Evolutionary conservation across 2,329 filamentous ascomycete species (phyloP), one percentile per base, ranked within the genome.

Genomic region (Coniochaeta pulveracea): DNA sequence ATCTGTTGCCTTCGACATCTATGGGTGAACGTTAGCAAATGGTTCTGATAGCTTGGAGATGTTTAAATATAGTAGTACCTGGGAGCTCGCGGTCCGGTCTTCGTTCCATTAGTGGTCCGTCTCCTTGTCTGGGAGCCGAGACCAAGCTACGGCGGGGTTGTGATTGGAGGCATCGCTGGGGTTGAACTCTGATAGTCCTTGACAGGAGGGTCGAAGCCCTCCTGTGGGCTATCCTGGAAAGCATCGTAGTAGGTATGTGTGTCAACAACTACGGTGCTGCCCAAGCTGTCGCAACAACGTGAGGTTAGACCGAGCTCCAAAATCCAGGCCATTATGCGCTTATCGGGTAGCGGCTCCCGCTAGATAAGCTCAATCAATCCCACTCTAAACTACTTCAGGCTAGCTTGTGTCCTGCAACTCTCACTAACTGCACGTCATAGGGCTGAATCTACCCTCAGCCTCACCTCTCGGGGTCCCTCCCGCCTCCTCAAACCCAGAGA

Each of bases 71-170:
- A 14, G n/a, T 9, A 55, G 35, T 51, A 79, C 76, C 69, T 41
- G 78, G 78, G 12, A 82, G 66, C 48, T 79, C 73, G 42, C 78
- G 69, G 51, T 83, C 75, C 23, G 73, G 58, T 39, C 75, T 63
- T 43, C 78, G 65, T 48, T 74, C 67, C 68, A 81, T 72, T 44
- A 82, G 55, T 34, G 76, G 76, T 17, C 72, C 74, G 50, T 74
- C 69, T 39, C 73, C 72, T 10, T 60, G 58, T 45, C 64, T 70
- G 4, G 75, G 75, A 16, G 75, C 66, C 9, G 69, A 58, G 34
- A 72, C 61, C 36, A 71, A 50, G 42, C 65, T 62, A 42, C 69
- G 57, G 43, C 66, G 61, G 29, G 40, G 36, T 22, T 21, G 28
- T 23, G 37, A 36, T 47, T 43, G 36, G 44, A 32, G 30, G 39